Base-by-base conservation (phyloP, 305 asterid species). In the Fraxinus sp. region DNA sequence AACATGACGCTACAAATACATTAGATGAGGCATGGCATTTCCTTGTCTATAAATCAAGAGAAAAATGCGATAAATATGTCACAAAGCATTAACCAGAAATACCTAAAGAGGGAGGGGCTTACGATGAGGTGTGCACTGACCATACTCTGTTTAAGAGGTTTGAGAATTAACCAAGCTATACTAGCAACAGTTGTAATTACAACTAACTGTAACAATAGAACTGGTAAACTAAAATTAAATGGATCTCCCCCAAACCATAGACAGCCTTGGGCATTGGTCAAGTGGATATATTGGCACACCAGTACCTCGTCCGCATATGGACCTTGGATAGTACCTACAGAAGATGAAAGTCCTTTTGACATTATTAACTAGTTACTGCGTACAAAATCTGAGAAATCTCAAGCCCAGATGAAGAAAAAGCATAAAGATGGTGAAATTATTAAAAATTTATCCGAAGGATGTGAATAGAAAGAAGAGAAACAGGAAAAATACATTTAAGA, bases 121-220 rank as follows among this genome's bases (percentile, higher is more conserved):
- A 93, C 95, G 39, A 91, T 82, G 71, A 93, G 91, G 80, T 93
- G 94, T 22, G 92, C 92, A 87, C 87, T 89, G 91, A 89, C 76
- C 83, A 85, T 83, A 68, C 94, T 90, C 81, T 91, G 95, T 81
- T 88, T 89, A 72, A 88, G 78, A 66, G 93, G 94, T 74, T 68
- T 86, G 79, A 92, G 55, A 79, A 88, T 26, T 76, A 74, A 10
- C 83, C 74, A 86, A 16, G 85, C 1, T 57, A 82, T 16, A 86
- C 85, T 87, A 1, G 88, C 84, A 33, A 87, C 11, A 7, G 82
- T 1, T 70, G 86, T 68, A 57, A 91, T 85, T 75, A 82, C 2
- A 59, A 80, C 32, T 24, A 93, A 37, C 44, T 93, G 96, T 2
- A 87, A 80, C 52, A 92, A 36, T 2, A 87, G 1, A 14, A 88